Conservation (phyloP, 495 filamentous ascomycete species). For the Arthonia radiata region DNA sequence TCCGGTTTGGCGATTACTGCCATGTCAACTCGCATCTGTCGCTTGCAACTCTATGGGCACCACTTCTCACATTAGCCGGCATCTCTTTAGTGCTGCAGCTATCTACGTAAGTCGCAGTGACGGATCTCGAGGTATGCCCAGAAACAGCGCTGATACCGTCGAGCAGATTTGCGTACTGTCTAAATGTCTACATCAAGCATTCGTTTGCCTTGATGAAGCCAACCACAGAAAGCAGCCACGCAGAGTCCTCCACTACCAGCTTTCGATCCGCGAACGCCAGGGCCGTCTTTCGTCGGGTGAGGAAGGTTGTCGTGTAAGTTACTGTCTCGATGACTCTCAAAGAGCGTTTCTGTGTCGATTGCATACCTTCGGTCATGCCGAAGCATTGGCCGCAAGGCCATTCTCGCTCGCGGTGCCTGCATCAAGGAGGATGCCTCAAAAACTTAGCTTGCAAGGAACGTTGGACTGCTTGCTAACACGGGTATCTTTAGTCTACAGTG, state of each 20-base stretch:
- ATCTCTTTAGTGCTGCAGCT: slow-evolving; percentile 58
- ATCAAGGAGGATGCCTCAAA: too few relatives aligned
- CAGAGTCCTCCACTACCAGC: slow-evolving; percentile 51
- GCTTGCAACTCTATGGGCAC: slow-evolving; percentile 71
- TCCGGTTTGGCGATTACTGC: slow-evolving; percentile 72
- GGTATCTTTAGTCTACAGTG: slow-evolving; percentile 87
- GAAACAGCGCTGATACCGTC: slow-evolving; percentile 13
- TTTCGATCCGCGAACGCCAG: slow-evolving; percentile 61
- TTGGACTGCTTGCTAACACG: too few relatives aligned
- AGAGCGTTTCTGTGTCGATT: too few relatives aligned
- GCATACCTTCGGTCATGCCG: too few relatives aligned
- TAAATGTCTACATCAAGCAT: slow-evolving; percentile 72
- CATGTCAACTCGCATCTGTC: slow-evolving; percentile 75
- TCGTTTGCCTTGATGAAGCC: slow-evolving; percentile 35
- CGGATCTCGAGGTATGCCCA: not conserved
- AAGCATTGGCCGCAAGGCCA: too few relatives aligned
- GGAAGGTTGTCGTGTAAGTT: slow-evolving; percentile 68
- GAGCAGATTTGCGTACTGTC: slow-evolving; percentile 71
- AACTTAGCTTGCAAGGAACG: too few relatives aligned
- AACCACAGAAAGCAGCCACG: slow-evolving; percentile 36
- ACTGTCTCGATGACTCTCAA: too few relatives aligned
- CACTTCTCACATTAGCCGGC: slow-evolving; percentile 54
- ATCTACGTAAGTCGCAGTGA: slow-evolving; percentile 17
- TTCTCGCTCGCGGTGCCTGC: too few relatives aligned
- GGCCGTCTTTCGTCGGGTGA: slow-evolving; percentile 67